phyloP scores from a whole-genome alignment of 2,329 filamentous ascomycete genomes.

The Lasiodiplodia theobromae region DNA sequence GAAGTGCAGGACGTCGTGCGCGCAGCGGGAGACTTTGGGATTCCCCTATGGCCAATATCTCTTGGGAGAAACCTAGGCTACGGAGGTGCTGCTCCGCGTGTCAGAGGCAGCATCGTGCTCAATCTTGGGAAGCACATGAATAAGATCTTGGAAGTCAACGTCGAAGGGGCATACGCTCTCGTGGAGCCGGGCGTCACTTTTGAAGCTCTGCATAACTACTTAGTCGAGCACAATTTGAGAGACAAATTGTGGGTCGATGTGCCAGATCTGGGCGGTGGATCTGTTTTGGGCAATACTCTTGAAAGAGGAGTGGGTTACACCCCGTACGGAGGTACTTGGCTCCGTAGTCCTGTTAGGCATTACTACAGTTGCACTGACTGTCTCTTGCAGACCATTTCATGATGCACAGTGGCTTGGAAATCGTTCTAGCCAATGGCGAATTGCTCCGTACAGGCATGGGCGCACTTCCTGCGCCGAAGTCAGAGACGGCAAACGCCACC shows the following conservation, averaged over 20 bases:
- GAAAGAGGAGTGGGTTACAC: slow-evolving; percentile 47
- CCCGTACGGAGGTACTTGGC: slow-evolving; percentile 46
- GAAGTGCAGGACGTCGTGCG: slow-evolving; percentile 43
- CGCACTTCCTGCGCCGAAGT: slow-evolving; percentile 40
- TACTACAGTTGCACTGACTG: slow-evolving; percentile 48
- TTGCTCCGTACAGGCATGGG: slow-evolving; percentile 53
- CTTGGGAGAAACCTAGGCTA: slow-evolving; percentile 58
- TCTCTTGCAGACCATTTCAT: slow-evolving; percentile 53
- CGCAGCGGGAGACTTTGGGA: slow-evolving; percentile 44
- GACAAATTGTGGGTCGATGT: slow-evolving; percentile 53
- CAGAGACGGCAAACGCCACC: slow-evolving; percentile 31
- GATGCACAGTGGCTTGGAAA: slow-evolving; percentile 54
- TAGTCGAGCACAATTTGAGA: slow-evolving; percentile 48
- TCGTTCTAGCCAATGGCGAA: slow-evolving; percentile 51
- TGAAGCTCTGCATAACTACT: slow-evolving; percentile 53
- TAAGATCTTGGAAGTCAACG: slow-evolving; percentile 49
- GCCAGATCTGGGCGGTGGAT: slow-evolving; percentile 45
- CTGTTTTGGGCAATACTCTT: slow-evolving; percentile 45
- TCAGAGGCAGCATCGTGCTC: slow-evolving; percentile 55
- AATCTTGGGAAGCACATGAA: slow-evolving; percentile 55
- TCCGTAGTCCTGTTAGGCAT: slow-evolving; percentile 49
- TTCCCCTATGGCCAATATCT: slow-evolving; percentile 45
- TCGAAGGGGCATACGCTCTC: slow-evolving; percentile 49
- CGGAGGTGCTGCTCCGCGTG: slow-evolving; percentile 57
- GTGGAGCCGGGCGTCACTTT: slow-evolving; percentile 59